phyloP scores from a whole-genome alignment of 805 yeast genomes.

The Lachancea lanzarotensis region DNA sequence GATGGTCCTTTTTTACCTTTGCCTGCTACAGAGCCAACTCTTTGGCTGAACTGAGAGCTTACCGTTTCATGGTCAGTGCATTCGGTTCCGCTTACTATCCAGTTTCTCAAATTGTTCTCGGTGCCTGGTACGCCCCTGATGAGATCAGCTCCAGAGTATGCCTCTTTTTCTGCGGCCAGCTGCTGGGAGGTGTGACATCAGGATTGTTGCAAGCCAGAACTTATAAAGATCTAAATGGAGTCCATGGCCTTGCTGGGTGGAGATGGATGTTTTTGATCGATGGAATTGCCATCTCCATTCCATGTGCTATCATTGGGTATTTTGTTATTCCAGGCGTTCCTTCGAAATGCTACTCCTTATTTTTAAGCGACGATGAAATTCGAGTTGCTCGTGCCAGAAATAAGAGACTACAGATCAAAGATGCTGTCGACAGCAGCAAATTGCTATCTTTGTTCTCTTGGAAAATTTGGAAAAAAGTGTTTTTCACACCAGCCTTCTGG shows the following conservation, averaged over 20 bases:
- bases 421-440: slow-evolving; percentile 25
- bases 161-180: slow-evolving; percentile 49
- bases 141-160: slow-evolving; percentile 61
- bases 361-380: slow-evolving; percentile 53
- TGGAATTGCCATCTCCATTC: slow-evolving; percentile 45
- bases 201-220: slow-evolving; percentile 46
- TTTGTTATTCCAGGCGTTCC: slow-evolving; percentile 56
- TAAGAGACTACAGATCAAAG: slow-evolving; percentile 33
- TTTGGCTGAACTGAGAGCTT: slow-evolving; percentile 48
- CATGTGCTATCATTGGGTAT: slow-evolving; percentile 45
- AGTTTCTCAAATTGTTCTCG: slow-evolving; percentile 52
- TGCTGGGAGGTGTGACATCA: slow-evolving; percentile 45
- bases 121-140: slow-evolving; percentile 53
- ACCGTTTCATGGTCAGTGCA: slow-evolving; percentile 61
- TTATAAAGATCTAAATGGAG: slow-evolving; percentile 37
- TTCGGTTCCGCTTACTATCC: slow-evolving; percentile 68
- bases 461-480: slow-evolving; percentile 46
- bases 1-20: slow-evolving; percentile 65
- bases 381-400: slow-evolving; percentile 42
- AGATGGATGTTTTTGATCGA: slow-evolving; percentile 64
- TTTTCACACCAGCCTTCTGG: slow-evolving; percentile 51
- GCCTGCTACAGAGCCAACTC: slow-evolving; percentile 45
- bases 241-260: slow-evolving; percentile 50
- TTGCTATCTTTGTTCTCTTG: slow-evolving; percentile 32
- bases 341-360: slow-evolving; percentile 47